These are phyloP conservation scores for Claviceps fusiformis DNA, from an alignment of 2,329 filamentous ascomycete species.

Conservation along the genomic window DNA sequence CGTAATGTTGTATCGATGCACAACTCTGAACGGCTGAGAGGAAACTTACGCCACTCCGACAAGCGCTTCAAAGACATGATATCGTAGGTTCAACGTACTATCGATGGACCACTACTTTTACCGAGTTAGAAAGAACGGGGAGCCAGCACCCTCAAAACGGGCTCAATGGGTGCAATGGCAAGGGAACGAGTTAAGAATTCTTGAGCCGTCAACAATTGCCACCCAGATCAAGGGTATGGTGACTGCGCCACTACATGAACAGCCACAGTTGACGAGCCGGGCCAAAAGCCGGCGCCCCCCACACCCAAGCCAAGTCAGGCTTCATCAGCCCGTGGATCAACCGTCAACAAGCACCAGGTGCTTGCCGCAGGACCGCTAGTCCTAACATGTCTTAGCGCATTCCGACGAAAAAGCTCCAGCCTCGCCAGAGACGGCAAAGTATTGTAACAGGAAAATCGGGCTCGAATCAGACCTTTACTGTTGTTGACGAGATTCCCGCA, in stretches of 20 bases:
- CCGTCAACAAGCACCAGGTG: neutral
- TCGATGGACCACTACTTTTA: neutral
- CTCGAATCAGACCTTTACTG: neutral
- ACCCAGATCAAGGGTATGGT: neutral
- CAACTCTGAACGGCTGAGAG: slow-evolving; percentile 68
- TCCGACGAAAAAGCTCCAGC: slow-evolving; percentile 31
- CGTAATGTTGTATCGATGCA: slow-evolving; percentile 90
- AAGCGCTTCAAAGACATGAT: slow-evolving; percentile 30
- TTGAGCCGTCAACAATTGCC: neutral
- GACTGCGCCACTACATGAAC: neutral
- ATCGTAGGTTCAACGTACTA: too few species aligned
- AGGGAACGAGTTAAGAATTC: neutral
- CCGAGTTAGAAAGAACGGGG: neutral
- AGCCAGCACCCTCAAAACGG: neutral
- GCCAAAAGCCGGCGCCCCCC: too few species aligned
- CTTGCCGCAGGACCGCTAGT: slow-evolving; percentile 8
- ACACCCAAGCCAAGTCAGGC: neutral
- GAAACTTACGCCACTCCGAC: slow-evolving; percentile 79
- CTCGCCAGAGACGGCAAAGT: slow-evolving; percentile 16
- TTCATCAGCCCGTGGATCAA: neutral
- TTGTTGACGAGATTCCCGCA: neutral
- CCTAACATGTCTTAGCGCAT: slow-evolving; percentile 15
- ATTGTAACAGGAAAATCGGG: slow-evolving; percentile 11
- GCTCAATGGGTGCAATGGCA: neutral
- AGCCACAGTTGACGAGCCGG: neutral